Evolutionary conservation across 176 grass and related monocot genomes (phyloP), one percentile per base, ranked within the genome.

Genomic region (Triticum dicoccoides): DNA sequence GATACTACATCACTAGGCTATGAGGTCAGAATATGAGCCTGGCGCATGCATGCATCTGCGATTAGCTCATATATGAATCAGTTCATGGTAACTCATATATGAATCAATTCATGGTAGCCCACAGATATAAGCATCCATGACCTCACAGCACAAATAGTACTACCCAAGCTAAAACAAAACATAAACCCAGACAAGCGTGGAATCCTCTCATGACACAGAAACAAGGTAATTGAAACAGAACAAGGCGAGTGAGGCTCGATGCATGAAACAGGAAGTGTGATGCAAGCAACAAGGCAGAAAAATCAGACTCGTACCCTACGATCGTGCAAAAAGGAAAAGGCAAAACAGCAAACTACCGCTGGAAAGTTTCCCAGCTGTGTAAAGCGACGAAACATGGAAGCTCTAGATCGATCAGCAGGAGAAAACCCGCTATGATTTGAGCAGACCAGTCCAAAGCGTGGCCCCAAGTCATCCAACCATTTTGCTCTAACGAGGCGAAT

Each of bases 401-500:
- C 49, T 62, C 75, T 65, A 4, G 10, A 69, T 68, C 35, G 35
- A 80, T 76, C 52, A 10, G 33, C 30, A 39, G 32, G 42, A 6
- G 7, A 73, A 9, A 76, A 24, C 34, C 14, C 59, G 59, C 11
- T 65, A 76, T 11, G 73, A 5, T 76, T 76, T 76, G 27, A 29
- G 42, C 29, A 76, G 73, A 76, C 7, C 73, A 30, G 13, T 75
- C 23, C 73, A 54, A 54, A 33, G 52, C 74, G 45, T 9, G 24
- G 33, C 13, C 18, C 63, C 68, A 49, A 14, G 8, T 17, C 37
- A 73, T 30, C 25, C 8, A 29, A 73, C 24, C 56, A 62, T 47
- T 34, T 47, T 34, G 45, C 69, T 75, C 82, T 45, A 84, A 75
- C 58, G 25, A 84, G 32, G 61, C 18, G 41, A 77, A 76, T 51